These are phyloP conservation scores for Plasmopara viticola DNA, from an alignment of 352 stramenopile species.

Conservation along the genomic window DNA sequence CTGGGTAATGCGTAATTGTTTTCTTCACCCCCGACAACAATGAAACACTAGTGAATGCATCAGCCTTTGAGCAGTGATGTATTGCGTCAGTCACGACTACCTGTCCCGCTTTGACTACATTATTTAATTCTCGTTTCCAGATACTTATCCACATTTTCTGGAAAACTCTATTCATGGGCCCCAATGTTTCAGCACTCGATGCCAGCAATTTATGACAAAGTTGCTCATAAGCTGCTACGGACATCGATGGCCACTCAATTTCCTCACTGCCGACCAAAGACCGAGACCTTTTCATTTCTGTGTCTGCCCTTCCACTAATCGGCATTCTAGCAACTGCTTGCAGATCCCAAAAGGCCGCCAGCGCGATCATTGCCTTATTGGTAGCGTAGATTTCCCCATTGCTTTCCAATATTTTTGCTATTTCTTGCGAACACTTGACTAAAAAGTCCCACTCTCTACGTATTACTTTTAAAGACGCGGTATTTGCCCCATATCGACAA, in stretches of 20 bases:
- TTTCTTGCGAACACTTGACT: conserved; percentile 16
- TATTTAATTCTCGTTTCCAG: conserved; percentile 28
- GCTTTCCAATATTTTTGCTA: conserved; percentile 15
- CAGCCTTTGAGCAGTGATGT: conserved; percentile 28
- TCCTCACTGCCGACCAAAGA: conserved; percentile 10
- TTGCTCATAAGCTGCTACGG: conserved; percentile 10
- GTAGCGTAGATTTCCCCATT: conserved; percentile 14
- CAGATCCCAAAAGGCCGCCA: conserved; percentile 22
- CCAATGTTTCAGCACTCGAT: background rate
- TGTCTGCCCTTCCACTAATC: conserved; percentile 4
- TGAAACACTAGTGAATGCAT: conserved; percentile 22
- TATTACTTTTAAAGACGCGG: conserved; percentile 11
- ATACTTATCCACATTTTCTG: conserved; percentile 27
- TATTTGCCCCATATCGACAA: conserved; percentile 21
- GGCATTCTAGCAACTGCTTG: conserved; percentile 6
- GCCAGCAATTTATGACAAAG: conserved; percentile 5
- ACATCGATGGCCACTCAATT: conserved; percentile 4
- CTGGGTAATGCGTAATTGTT: conserved; percentile 11
- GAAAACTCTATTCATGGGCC: background rate
- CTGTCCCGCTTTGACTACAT: conserved; percentile 3
- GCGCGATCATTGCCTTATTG: conserved; percentile 17
- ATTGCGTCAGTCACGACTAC: conserved; percentile 23
- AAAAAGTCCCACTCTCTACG: conserved; percentile 21
- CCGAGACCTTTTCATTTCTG: conserved; percentile 9
- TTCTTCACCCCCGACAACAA: background rate